These are phyloP conservation scores for Lolium perenne DNA, from an alignment of 176 grass and related monocot species.

Conservation along the genomic window DNA sequence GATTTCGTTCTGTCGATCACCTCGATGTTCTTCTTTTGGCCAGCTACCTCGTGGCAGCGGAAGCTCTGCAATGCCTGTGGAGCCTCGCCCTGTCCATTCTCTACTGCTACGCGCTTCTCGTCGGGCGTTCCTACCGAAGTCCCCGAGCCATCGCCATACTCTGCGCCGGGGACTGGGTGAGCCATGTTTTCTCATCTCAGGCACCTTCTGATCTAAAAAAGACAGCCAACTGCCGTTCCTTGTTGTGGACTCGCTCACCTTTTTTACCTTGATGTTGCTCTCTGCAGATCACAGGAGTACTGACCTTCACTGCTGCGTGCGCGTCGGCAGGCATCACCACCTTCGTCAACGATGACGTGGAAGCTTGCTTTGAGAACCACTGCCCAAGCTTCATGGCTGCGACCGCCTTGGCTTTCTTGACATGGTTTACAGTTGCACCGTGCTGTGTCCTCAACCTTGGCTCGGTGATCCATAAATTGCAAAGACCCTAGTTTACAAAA, in stretches of 20 bases:
- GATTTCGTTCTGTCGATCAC: no score
- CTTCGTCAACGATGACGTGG: constrained; percentile 76
- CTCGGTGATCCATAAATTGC: constrained; percentile 66
- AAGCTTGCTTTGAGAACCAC: constrained; percentile 65
- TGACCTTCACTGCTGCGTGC: constrained; percentile 79
- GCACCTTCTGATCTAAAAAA: no score
- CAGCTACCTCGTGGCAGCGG: constrained; percentile 81
- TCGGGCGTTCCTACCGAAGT: constrained; percentile 71
- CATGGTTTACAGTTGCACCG: constrained; percentile 83
- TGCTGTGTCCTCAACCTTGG: constrained; percentile 88
- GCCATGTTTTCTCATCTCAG: constrained; percentile 10
- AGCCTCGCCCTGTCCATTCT: constrained; percentile 68
- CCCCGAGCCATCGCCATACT: constrained; percentile 58
- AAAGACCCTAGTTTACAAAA: background rate
- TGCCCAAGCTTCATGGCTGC: constrained; percentile 82
- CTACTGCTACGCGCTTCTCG: constrained; percentile 85
- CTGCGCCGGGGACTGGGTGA: constrained; percentile 77
- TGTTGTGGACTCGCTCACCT: background rate
- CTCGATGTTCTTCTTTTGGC: background rate
- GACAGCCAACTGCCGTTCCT: no score
- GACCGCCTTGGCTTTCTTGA: constrained; percentile 86
- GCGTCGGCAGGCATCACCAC: constrained; percentile 90
- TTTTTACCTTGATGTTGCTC: background rate
- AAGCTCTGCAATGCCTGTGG: constrained; percentile 83
- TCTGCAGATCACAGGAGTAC: constrained; percentile 78